Evolutionary conservation across 441 rosid genomes (phyloP).

Genomic region (Populus trichocarpa): DNA sequence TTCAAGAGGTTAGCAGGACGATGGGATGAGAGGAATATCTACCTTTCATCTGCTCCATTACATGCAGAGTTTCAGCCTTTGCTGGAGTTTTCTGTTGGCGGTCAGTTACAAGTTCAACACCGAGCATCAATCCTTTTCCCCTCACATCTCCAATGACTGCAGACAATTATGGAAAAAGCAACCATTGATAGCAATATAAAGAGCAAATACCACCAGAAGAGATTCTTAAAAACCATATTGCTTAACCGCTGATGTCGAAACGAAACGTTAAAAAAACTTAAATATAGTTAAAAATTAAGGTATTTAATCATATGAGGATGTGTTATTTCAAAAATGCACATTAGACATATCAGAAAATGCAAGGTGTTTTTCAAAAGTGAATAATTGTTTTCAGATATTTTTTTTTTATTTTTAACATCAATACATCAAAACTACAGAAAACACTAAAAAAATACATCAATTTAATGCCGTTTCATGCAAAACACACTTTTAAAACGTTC

Average conservation of each 20-base stretch:
- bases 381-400: no score
- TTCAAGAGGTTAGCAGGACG: neutral
- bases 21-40: neutral
- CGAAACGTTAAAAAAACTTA: neutral
- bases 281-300: neutral
- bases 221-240: no score
- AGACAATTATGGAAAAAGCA: neutral
- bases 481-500: no score
- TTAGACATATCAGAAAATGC: no score
- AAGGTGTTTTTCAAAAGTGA: no score
- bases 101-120: conserved; percentile 84
- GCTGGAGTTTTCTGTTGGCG: conserved; percentile 73
- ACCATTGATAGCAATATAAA: neutral
- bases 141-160: conserved; percentile 91
- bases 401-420: no score
- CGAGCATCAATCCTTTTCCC: conserved; percentile 85
- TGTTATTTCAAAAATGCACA: neutral
- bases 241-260: neutral
- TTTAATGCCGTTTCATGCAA: no score
- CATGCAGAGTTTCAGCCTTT: conserved; percentile 53
- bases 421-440: no score
- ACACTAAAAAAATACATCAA: no score
- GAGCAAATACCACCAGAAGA: neutral
- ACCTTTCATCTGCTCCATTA: conserved; percentile 92
- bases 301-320: neutral